Conservation (phyloP, 2,329 filamentous ascomycete species). For the Magnaporthiopsis incrustans region DNA sequence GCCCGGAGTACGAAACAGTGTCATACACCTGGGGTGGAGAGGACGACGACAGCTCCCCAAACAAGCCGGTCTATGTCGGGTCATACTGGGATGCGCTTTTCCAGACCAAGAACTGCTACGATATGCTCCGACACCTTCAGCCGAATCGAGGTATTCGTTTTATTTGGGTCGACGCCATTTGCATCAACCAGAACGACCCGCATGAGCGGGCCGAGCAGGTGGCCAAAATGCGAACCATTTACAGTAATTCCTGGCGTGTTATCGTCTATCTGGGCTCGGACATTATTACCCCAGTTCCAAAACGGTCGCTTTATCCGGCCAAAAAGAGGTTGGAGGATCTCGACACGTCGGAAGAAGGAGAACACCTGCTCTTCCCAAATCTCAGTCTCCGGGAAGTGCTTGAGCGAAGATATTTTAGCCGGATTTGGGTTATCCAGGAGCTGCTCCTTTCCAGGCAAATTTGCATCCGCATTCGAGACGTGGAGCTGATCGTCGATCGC, state of each 20-base stretch:
- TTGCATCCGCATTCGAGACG: background rate
- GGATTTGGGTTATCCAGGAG: slow-evolving; percentile 12
- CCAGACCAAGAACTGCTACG: slow-evolving; percentile 20
- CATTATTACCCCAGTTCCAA: slow-evolving; percentile 2
- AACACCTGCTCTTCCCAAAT: background rate
- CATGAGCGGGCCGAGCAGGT: slow-evolving; percentile 15
- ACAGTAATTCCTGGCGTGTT: slow-evolving; percentile 4
- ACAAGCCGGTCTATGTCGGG: slow-evolving; percentile 17
- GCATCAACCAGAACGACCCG: slow-evolving; percentile 16
- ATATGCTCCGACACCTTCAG: slow-evolving; percentile 16
- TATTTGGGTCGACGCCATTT: slow-evolving; percentile 15
- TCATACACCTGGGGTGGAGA: slow-evolving; percentile 15
- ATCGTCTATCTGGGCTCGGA: slow-evolving; percentile 10
- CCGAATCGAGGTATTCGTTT: slow-evolving; percentile 9
- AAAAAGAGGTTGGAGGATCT: background rate
- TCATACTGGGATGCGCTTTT: slow-evolving; percentile 20
- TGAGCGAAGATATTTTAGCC: slow-evolving; percentile 7
- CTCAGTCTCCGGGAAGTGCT: background rate
- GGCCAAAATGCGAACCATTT: slow-evolving; percentile 16
- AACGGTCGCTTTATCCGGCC: background rate
- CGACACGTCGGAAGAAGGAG: background rate
- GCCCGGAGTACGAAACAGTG: slow-evolving; percentile 4
- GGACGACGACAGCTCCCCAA: slow-evolving; percentile 14
- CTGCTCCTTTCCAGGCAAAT: slow-evolving; percentile 2
- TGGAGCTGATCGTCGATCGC: background rate